Percentiles rank a stretch among this genome's conserved stretches.
Evolutionary conservation across 805 yeast species (phyloP).

Genomic region (Metschnikowia koreensis): DNA sequence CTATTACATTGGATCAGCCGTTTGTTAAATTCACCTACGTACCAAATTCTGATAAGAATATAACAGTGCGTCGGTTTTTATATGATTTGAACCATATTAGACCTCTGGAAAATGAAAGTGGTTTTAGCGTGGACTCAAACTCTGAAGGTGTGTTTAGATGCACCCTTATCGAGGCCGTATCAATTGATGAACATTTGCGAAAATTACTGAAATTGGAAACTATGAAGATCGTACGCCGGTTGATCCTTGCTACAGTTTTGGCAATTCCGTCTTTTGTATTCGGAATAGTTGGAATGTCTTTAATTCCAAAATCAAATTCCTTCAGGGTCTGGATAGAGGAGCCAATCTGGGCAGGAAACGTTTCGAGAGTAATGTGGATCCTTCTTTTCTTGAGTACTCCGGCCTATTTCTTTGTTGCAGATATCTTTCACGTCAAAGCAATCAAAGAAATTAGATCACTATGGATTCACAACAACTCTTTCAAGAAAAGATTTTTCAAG

Average conservation of each 20-base stretch:
- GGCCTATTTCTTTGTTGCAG: constrained; percentile 72
- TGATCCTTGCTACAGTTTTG: constrained; percentile 48
- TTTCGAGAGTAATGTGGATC: constrained; percentile 62
- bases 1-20: constrained; percentile 55
- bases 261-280: constrained; percentile 69
- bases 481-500: constrained; percentile 54
- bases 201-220: constrained; percentile 50
- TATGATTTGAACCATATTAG: constrained; percentile 46
- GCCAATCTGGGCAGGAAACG: constrained; percentile 64
- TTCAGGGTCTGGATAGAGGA: constrained; percentile 55
- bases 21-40: constrained; percentile 62
- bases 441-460: constrained; percentile 54
- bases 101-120: constrained; percentile 23
- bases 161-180: constrained; percentile 49
- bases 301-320: constrained; percentile 41
- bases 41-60: constrained; percentile 45
- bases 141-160: constrained; percentile 43
- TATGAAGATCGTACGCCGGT: constrained; percentile 42
- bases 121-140: constrained; percentile 19
- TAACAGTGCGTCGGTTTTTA: constrained; percentile 57
- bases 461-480: constrained; percentile 56
- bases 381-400: constrained; percentile 66
- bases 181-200: constrained; percentile 64
- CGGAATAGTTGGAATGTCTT: constrained; percentile 68
- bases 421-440: constrained; percentile 68